Evolutionary conservation across 2,329 filamentous ascomycete genomes (phyloP).

Genomic region (Aspergillus terreus): DNA sequence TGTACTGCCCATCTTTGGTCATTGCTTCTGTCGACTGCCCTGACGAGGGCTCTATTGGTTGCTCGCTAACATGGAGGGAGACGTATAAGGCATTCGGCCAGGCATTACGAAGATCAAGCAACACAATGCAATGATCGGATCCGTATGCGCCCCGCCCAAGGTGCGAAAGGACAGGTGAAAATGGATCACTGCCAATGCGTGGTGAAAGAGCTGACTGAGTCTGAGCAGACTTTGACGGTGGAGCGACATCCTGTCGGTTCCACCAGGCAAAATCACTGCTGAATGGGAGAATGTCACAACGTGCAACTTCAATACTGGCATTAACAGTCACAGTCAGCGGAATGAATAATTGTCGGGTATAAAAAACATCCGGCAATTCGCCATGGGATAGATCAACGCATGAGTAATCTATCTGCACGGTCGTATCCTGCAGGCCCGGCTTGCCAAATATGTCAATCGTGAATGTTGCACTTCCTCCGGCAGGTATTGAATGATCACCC

Average conservation of each 20-base stretch:
- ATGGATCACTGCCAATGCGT: conserved; percentile 34
- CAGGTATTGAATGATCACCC: conserved; percentile 58
- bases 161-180: conserved; percentile 45
- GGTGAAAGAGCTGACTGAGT: conserved; percentile 10
- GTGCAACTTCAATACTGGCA: conserved; percentile 76
- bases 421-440: conserved; percentile 73
- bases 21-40: conserved; percentile 15
- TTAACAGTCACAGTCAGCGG: conserved; percentile 88
- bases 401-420: conserved; percentile 82
- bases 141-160: conserved; percentile 40
- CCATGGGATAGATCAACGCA: conserved; percentile 67
- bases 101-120: conserved; percentile 82
- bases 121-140: conserved; percentile 69
- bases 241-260: conserved; percentile 25
- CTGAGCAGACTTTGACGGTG: conserved; percentile 4
- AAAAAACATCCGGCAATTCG: conserved; percentile 69
- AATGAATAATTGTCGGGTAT: conserved; percentile 76
- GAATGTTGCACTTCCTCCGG: conserved; percentile 67
- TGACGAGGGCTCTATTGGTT: conserved; percentile 10
- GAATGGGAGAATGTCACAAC: conserved; percentile 75
- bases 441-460: conserved; percentile 83
- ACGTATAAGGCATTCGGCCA: conserved; percentile 79
- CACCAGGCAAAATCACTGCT: conserved; percentile 66
- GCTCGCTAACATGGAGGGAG: conserved; percentile 50
- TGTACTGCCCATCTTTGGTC: conserved; percentile 20